A percentile compares a stretch with the other conserved stretches of the same genome.
These are phyloP conservation scores for Annona cherimola DNA, from an alignment of 164 flowering plant species.

Conservation along the genomic window DNA sequence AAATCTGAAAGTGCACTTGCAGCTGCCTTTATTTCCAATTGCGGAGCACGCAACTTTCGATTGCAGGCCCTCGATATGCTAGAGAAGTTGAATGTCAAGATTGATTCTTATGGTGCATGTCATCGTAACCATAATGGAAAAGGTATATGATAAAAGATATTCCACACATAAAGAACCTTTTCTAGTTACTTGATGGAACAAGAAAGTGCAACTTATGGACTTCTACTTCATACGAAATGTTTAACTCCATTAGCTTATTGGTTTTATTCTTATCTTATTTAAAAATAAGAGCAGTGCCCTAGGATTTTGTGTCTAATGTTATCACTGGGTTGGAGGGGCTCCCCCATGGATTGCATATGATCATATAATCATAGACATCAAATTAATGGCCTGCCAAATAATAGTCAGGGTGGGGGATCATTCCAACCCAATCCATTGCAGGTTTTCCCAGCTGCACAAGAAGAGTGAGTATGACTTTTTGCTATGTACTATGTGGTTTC, in stretches of 20 bases:
- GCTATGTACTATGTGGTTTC: neutral
- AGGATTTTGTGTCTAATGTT: neutral
- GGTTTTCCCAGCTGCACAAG: neutral
- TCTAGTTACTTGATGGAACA: neutral
- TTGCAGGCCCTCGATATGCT: conserved; percentile 80
- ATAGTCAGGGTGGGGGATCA: neutral
- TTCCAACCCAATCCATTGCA: neutral
- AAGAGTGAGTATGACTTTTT: neutral
- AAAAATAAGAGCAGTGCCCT: neutral
- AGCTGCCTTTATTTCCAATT: conserved; percentile 96
- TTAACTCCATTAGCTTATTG: neutral
- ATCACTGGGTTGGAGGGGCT: neutral
- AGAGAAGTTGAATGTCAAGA: conserved; percentile 49
- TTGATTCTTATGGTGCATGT: conserved; percentile 95
- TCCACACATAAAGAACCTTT: neutral
- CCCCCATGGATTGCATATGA: neutral
- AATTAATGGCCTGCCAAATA: neutral
- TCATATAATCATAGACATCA: neutral
- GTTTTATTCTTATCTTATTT: neutral
- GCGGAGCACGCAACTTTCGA: conserved; percentile 87
- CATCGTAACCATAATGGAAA: conserved; percentile 82
- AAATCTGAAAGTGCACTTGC: conserved; percentile 87
- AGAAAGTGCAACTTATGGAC: neutral
- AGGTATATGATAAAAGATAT: conserved; percentile 32
- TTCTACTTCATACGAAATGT: neutral